Base-by-base conservation (phyloP, 2,329 filamentous ascomycete genomes). In the Phaeophleospora eucalypticola region DNA sequence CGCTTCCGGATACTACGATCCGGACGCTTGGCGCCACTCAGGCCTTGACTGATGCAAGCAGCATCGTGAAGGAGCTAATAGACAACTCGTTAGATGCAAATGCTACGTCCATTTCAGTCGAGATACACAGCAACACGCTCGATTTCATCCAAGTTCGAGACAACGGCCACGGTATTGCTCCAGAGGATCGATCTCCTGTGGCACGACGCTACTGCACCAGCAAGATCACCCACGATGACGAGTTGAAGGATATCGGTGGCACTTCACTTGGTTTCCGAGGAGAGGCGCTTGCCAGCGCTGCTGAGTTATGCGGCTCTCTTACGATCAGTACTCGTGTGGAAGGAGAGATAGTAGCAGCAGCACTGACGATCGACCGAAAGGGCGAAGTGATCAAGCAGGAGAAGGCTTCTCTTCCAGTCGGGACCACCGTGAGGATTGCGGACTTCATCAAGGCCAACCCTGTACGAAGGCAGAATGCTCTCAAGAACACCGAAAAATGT, bases 21-120 rank as follows among this genome's bases (percentile, higher is more conserved):
- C 75, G 76, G 38, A 74, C 79, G 9, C 71, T 90, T 4, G 77
- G 81, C 29, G 81, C 84, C 6, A 73, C 79, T 2, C 73, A 82
- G 55, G 73, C 76, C 37, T 74, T 89, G 41, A 72, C 76, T 4
- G 78, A 79, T 6, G 76, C 86, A 0, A 68, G 73, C 10, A 76
- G 78, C 9, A 68, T 87, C 2, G 77, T 89, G 57, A 90, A 90
- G 61, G 87, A 90, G 65, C 79, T 90, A 3, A 66, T 90, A 24
- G 87, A 90, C 57, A 90, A 91, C 64, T 76, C 85, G 36, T 75
- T 90, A 16, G 86, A 91, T 65, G 84, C 86, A 6, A 72, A 76
- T 43, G 84, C 86, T 10, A 84, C 78, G 2, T 76, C 75, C 2
- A 71, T 91, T 47, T 79, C 86, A 43, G 69, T 90, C 18, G 68